Percentiles rank a stretch among this genome's conserved stretches.
phyloP scores from a whole-genome alignment of 176 grass and related monocot species.

The Carex littledalei region DNA sequence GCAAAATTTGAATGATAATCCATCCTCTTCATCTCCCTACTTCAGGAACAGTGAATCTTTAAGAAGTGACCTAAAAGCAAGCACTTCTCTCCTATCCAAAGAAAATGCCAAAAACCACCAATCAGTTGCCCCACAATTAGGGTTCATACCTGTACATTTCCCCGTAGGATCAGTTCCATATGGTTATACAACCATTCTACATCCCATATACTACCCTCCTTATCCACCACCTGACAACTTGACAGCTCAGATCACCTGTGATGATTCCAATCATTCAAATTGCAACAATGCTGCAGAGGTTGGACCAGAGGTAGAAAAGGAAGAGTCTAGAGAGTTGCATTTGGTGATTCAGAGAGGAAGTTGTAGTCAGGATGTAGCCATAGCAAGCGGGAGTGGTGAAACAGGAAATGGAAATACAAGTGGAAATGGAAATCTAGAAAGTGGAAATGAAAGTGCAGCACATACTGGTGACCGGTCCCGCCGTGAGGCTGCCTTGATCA shows the following conservation, averaged over 20 bases:
- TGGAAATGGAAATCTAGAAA: constrained; percentile 60
- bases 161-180: constrained; percentile 56
- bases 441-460: constrained; percentile 59
- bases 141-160: constrained; percentile 68
- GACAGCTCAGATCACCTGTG: constrained; percentile 22
- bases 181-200: constrained; percentile 49
- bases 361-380: constrained; percentile 53
- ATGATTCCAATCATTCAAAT: constrained; percentile 39
- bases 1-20: constrained; percentile 34
- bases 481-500: constrained; percentile 79
- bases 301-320: not conserved
- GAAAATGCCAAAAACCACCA: constrained; percentile 19
- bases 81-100: constrained; percentile 22
- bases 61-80: constrained; percentile 27
- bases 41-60: constrained; percentile 30
- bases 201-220: constrained; percentile 49
- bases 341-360: constrained; percentile 38
- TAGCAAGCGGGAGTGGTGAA: constrained; percentile 61
- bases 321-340: constrained; percentile 23
- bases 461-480: constrained; percentile 41
- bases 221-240: not conserved
- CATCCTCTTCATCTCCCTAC: constrained; percentile 29
- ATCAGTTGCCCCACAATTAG: constrained; percentile 42
- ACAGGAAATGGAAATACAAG: constrained; percentile 38
- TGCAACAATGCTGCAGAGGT: constrained; percentile 11